Conservation (phyloP, 2,329 filamentous ascomycete genomes). For the Phyllosticta paracitricarpa region DNA sequence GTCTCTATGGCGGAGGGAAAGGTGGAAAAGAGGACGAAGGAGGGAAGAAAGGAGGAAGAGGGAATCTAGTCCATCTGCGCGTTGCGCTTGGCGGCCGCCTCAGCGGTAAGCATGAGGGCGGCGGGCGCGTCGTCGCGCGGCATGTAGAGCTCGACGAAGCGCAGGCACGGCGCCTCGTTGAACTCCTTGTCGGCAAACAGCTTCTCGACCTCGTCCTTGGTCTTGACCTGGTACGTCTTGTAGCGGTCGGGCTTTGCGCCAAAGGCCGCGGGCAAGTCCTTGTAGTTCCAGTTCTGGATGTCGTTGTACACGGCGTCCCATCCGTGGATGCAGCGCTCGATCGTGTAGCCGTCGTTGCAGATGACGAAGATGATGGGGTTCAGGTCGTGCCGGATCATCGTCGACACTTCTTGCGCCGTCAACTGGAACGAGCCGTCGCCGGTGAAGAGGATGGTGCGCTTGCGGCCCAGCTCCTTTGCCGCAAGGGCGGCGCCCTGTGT, state of each 20-base stretch:
- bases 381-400: constrained; percentile 66
- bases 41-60: neutral
- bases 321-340: constrained; percentile 81
- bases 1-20: neutral
- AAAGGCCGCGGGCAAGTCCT: constrained; percentile 57
- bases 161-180: constrained; percentile 34
- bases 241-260: constrained; percentile 49
- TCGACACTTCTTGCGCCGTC: constrained; percentile 73
- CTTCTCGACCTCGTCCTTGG: constrained; percentile 55
- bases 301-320: constrained; percentile 75
- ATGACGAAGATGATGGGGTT: constrained; percentile 77
- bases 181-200: constrained; percentile 58
- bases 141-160: constrained; percentile 78
- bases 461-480: constrained; percentile 50
- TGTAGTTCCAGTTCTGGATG: constrained; percentile 64
- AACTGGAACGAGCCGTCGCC: constrained; percentile 82
- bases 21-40: neutral
- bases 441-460: constrained; percentile 73
- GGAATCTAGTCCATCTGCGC: constrained; percentile 25
- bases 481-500: constrained; percentile 64
- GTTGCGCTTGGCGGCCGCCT: constrained; percentile 61
- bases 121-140: constrained; percentile 67
- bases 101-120: constrained; percentile 58
- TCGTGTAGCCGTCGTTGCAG: constrained; percentile 82
- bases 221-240: constrained; percentile 58